Evolutionary conservation across 345 rosid species (phyloP).

Genomic region (Rhizophora apiculata): DNA sequence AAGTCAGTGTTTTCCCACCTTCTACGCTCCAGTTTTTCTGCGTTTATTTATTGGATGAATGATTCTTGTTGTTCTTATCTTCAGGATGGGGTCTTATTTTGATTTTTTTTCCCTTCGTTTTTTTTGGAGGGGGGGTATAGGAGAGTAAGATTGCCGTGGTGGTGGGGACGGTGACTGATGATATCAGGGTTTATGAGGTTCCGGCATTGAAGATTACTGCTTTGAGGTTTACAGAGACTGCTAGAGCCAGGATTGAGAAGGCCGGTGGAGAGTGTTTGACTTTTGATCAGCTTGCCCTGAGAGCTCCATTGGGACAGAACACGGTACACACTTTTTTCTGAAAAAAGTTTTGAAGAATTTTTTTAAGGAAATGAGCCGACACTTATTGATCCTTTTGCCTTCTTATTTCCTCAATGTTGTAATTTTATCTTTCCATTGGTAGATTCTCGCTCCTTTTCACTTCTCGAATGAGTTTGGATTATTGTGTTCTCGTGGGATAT

Average conservation of each 20-base stretch:
- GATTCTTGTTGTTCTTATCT: neutral
- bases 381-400: no score
- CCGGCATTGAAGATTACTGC: slow-evolving; percentile 80
- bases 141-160: slow-evolving; percentile 73
- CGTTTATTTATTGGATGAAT: slow-evolving; percentile 17
- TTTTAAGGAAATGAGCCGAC: no score
- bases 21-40: neutral
- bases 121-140: slow-evolving; percentile 15
- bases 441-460: no score
- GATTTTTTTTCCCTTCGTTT: neutral
- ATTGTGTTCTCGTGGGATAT: neutral
- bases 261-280: slow-evolving; percentile 97
- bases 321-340: slow-evolving; percentile 36
- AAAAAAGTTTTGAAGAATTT: no score
- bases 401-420: no score
- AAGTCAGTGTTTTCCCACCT: slow-evolving; percentile 41
- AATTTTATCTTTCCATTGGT: no score
- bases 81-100: neutral
- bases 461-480: no score
- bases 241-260: slow-evolving; percentile 88
- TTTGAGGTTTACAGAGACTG: slow-evolving; percentile 82
- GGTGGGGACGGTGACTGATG: slow-evolving; percentile 82
- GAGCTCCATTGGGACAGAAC: slow-evolving; percentile 82
- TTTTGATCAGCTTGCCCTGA: slow-evolving; percentile 79
- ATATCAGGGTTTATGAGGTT: slow-evolving; percentile 71